Base-by-base conservation (phyloP, 805 yeast species). In the Kuraishia hungarica region DNA sequence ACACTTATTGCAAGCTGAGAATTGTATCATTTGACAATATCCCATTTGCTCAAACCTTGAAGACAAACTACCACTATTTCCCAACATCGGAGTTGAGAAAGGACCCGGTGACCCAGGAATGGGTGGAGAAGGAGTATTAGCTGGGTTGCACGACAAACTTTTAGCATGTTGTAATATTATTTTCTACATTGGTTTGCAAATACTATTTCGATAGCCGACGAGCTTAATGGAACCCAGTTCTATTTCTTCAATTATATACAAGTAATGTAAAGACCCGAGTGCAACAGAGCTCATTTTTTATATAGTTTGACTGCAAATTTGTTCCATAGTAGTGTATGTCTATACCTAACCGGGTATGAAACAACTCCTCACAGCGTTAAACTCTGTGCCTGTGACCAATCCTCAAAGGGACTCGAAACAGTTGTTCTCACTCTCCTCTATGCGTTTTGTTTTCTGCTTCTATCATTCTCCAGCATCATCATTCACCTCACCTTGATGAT, bases 21-120 rank as follows among this genome's bases (percentile, higher is more conserved):
- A 72, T 88, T 46, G 92, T 90, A 50, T 82, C 96, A 1, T 90
- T 87, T 68, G 97, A 92, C 62, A 86, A 87, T 58, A 84, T 89
- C 23, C 96, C 97, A 21, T 81, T 85, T 62, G 97, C 97, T 1
- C 83, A 86, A 51, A 86, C 96, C 0, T 69, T 91, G 61, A 89
- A 89, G 71, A 89, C 96, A 0, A 89, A 89, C 67, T 87, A 89
- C 64, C 97, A 91, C 65, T 91, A 91, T 66, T 91, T 89, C 74
- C 89, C 90, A 50, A 86, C 91, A 2, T 76, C 79, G 11, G 87
- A 84, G 64, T 64, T 84, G 57, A 78, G 74, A 60, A 82, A 79
- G 62, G 75, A 79, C 53, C 60, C 60, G 2, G 72, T 67, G 5
- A 69, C 73, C 6, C 77, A 77, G 11, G 76, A 78, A 60, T 82